phyloP scores from a whole-genome alignment of 495 filamentous ascomycete genomes.

The Neurospora tetrasperma region DNA sequence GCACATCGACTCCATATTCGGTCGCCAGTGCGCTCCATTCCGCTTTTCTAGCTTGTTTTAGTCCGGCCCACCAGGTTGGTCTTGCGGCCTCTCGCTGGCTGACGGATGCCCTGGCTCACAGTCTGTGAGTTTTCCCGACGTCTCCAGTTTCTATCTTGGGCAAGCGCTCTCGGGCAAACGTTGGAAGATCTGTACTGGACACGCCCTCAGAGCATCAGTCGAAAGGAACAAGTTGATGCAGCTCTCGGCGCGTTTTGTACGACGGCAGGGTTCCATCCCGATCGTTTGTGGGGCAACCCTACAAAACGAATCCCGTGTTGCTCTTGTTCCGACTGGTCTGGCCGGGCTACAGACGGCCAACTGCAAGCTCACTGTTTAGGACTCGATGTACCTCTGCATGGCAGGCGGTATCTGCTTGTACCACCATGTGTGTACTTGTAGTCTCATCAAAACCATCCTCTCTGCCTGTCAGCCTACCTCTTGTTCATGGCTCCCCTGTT shows the following conservation, averaged over 20 bases:
- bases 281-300: conserved; percentile 8
- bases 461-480: not conserved
- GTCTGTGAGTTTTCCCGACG: not conserved
- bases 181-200: not conserved
- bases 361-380: conserved; percentile 7
- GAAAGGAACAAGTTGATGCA: not conserved
- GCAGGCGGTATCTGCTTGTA: conserved; percentile 23
- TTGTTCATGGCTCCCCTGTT: not conserved
- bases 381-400: conserved; percentile 22
- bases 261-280: conserved; percentile 10
- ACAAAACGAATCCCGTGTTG: conserved; percentile 5
- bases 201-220: not conserved
- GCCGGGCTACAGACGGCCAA: conserved; percentile 6
- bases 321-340: conserved; percentile 16
- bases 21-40: not conserved
- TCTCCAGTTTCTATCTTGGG: not conserved
- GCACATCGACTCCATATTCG: not conserved
- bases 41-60: not conserved
- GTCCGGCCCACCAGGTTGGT: not conserved
- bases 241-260: not conserved
- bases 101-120: not conserved
- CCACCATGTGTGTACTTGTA: conserved; percentile 15
- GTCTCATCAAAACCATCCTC: not conserved
- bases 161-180: not conserved
- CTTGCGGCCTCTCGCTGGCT: not conserved